Conservation (phyloP, 2,329 filamentous ascomycete genomes). For the Ustulina deusta region DNA sequence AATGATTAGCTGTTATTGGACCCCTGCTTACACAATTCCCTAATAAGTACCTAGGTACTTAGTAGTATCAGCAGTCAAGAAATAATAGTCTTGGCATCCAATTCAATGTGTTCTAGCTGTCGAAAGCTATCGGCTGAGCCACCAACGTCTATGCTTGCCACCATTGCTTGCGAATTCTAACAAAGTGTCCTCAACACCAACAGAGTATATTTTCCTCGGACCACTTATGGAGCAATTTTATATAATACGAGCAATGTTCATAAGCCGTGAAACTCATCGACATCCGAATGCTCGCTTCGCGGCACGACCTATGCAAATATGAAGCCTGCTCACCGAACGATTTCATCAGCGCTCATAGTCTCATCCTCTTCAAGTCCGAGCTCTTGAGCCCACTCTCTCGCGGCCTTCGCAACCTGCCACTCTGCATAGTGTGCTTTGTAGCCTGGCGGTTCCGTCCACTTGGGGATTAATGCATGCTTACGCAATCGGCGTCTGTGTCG, state of each 20-base stretch:
- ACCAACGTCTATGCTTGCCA: constrained; percentile 20
- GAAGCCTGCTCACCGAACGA: constrained; percentile 33
- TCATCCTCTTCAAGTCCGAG: constrained; percentile 56
- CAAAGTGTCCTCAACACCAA: constrained; percentile 24
- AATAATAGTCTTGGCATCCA: neutral
- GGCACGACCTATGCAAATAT: neutral
- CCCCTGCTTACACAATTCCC: no score
- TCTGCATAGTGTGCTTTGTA: constrained; percentile 58
- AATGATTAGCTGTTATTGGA: no score
- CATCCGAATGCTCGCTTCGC: neutral
- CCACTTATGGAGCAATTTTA: constrained; percentile 26
- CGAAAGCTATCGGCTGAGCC: constrained; percentile 31
- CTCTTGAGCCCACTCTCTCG: constrained; percentile 56
- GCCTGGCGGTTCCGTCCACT: constrained; percentile 55
- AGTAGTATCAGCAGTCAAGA: neutral
- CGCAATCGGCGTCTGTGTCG: constrained; percentile 63
- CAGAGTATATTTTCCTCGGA: constrained; percentile 29
- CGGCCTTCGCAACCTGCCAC: constrained; percentile 58
- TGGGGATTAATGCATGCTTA: constrained; percentile 59
- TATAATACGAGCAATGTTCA: constrained; percentile 25
- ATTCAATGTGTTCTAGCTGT: constrained; percentile 21
- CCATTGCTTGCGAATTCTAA: constrained; percentile 35
- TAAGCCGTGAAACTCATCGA: constrained; percentile 11
- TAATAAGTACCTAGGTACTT: no score
- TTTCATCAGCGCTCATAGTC: constrained; percentile 53